These are phyloP conservation scores for Yamadazyma diospyri DNA, from an alignment of 1,139 yeast species.

Conservation along the genomic window DNA sequence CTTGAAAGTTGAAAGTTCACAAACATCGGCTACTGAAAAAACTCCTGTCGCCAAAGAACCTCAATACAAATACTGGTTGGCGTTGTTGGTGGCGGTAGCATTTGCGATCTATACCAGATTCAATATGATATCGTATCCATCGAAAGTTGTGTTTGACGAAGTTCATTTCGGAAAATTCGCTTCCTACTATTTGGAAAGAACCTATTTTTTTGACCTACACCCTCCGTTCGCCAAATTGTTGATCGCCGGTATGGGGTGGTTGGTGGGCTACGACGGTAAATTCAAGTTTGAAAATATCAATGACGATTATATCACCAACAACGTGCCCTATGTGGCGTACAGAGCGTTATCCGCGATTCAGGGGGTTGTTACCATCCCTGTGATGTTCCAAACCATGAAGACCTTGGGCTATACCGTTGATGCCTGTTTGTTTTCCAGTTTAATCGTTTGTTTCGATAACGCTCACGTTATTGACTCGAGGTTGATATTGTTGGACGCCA, in stretches of 20 bases:
- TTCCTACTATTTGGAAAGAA: conserved; percentile 75
- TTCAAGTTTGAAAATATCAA: conserved; percentile 93
- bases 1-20: conserved; percentile 4
- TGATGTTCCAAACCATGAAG: conserved; percentile 78
- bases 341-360: conserved; percentile 78
- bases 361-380: conserved; percentile 80
- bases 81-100: conserved; percentile 50
- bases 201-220: conserved; percentile 92
- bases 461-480: conserved; percentile 93
- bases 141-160: conserved; percentile 94
- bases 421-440: conserved; percentile 78
- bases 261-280: conserved; percentile 83
- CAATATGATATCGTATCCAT: conserved; percentile 65
- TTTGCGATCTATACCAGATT: conserved; percentile 74
- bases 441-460: conserved; percentile 77
- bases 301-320: conserved; percentile 66
- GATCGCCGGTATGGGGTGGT: conserved; percentile 86
- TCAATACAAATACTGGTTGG: conserved; percentile 35
- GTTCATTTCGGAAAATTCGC: conserved; percentile 98
- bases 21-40: not conserved
- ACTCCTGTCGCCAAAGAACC: conserved; percentile 25
- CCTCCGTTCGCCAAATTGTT: conserved; percentile 96
- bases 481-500: conserved; percentile 86
- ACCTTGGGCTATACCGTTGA: conserved; percentile 76
- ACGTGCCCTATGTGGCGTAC: conserved; percentile 87